phyloP scores from a whole-genome alignment of 2,329 filamentous ascomycete species.

The Diaporthe sp. region DNA sequence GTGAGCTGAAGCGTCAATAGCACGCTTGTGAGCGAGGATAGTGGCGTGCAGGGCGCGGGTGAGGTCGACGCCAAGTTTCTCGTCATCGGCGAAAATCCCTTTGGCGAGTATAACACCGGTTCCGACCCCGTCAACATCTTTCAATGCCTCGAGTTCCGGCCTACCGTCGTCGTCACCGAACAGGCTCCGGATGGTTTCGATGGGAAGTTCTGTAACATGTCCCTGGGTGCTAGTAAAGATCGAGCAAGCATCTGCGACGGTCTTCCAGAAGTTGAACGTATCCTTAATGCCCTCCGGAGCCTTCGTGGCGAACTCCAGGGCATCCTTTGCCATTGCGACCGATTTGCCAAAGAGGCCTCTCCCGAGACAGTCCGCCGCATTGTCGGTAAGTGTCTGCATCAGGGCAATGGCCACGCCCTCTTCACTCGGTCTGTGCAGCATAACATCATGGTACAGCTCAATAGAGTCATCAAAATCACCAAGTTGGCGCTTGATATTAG shows the following conservation, averaged over 20 bases:
- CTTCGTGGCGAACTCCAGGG: conserved; percentile 73
- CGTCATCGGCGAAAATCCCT: conserved; percentile 57
- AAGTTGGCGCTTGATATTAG: conserved; percentile 91
- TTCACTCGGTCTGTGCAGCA: conserved; percentile 75
- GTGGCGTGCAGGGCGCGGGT: conserved; percentile 74
- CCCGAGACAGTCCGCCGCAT: conserved; percentile 79
- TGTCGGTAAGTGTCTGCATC: conserved; percentile 88
- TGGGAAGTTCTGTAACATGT: conserved; percentile 71
- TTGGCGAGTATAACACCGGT: conserved; percentile 57
- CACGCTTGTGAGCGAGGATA: conserved; percentile 88
- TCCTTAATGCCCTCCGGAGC: conserved; percentile 71
- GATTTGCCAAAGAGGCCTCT: conserved; percentile 90
- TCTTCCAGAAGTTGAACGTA: conserved; percentile 96
- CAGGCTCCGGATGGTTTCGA: conserved; percentile 65
- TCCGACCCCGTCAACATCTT: conserved; percentile 74
- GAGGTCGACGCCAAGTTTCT: conserved; percentile 60
- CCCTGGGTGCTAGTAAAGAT: conserved; percentile 84
- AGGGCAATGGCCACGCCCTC: conserved; percentile 89
- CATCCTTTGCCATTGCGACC: conserved; percentile 74
- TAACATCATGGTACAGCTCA: conserved; percentile 77
- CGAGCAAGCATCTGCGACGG: conserved; percentile 87
- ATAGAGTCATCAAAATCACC: conserved; percentile 91
- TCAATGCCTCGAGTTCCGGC: conserved; percentile 68
- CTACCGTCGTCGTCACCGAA: conserved; percentile 64
- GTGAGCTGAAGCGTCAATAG: conserved; percentile 76